Base-by-base conservation (phyloP, 495 filamentous ascomycete genomes). In the Trichoderma virens region DNA sequence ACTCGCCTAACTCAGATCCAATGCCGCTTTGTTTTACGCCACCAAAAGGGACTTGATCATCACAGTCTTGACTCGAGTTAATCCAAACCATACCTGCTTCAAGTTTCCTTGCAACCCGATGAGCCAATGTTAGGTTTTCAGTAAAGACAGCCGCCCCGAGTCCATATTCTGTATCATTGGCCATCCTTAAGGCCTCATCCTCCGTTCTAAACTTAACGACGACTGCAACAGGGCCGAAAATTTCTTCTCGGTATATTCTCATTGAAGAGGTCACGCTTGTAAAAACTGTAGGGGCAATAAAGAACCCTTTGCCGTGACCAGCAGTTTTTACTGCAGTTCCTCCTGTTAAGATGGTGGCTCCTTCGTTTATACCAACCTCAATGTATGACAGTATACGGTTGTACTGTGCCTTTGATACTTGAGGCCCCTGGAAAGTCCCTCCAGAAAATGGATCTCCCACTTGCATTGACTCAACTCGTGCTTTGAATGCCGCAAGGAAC, bases 371-470 rank as follows among this genome's bases (percentile, higher is more conserved):
- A 67, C 94, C 94, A 70, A 86, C 79, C 73, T 97, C 80, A 75
- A 98, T 98, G 83, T 98, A 98, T 72, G 86, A 85, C 94, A 98
- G 98, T 78, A 98, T 95, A 65, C 92, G 90, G 79, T 98, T 93
- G 70, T 89, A 98, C 79, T 98, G 94, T 35, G 96, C 80, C 78
- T 97, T 82, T 28, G 90, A 95, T 69, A 98, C 90, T 76, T 98
- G 95, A 32, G 94, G 94, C 65, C 94, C 94, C 80, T 98, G 94
- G 92, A 98, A 98, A 64, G 94, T 98, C 60, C 89, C 82, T 59
- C 78, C 67, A 62, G 83, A 79, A 82, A 98, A 98, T 70, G 94
- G 94, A 80, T 98, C 91, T 65, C 95, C 94, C 68, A 98, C 78
- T 66, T 65, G 54, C 43, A 54, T 60, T 30, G 14, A 13, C 4